Conservation (phyloP, 441 rosid species). For the Erodium trifolium region DNA sequence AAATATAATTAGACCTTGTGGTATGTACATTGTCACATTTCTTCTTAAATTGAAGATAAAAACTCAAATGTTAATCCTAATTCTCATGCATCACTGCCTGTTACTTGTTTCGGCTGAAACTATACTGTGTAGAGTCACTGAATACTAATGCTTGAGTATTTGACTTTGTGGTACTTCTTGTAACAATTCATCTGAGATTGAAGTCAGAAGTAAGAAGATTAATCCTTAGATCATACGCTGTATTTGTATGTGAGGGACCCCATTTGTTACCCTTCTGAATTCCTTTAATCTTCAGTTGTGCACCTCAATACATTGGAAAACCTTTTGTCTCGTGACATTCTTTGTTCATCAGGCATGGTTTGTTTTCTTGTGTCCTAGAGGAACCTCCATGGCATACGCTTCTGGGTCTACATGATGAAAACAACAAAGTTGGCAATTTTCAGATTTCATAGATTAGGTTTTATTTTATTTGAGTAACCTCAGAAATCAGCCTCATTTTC, state of each 20-base stretch:
- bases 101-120: not conserved
- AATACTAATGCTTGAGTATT: not conserved
- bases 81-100: not conserved
- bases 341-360: not conserved
- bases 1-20: not conserved
- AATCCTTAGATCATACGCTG: not conserved
- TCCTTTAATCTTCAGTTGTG: not conserved
- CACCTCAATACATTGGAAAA: not conserved
- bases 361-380: not conserved
- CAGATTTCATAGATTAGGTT: not conserved
- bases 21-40: no score
- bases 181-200: not conserved
- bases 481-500: not conserved
- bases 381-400: not conserved
- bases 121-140: no score
- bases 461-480: not conserved
- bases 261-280: no score
- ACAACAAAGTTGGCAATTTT: not conserved
- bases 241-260: not conserved
- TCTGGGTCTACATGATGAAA: not conserved
- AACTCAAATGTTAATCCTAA: not conserved
- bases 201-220: not conserved
- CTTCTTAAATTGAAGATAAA: not conserved
- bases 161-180: not conserved
- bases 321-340: not conserved